Conservation (phyloP, 768 basidiomycete genomes). For the Suillus brevipes region DNA sequence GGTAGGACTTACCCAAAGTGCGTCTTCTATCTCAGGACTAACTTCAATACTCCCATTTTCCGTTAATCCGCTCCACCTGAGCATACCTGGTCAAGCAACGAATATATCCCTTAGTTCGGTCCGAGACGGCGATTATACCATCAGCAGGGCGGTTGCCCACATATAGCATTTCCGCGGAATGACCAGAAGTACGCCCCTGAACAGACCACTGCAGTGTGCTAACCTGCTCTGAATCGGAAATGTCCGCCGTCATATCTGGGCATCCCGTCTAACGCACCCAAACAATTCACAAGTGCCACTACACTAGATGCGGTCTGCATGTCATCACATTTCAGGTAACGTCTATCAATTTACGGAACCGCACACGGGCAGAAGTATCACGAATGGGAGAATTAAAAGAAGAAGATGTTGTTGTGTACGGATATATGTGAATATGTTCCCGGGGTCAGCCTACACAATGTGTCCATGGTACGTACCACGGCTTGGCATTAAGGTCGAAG, state of each 20-base stretch:
- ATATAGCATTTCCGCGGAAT: constrained; percentile 5
- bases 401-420: neutral
- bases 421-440: neutral
- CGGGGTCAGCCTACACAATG: neutral
- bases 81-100: neutral
- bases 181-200: neutral
- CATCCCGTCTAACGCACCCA: neutral
- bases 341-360: neutral
- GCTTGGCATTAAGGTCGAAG: constrained; percentile 1
- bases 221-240: neutral
- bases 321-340: neutral
- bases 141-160: neutral
- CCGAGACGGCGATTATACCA: constrained; percentile 3
- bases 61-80: neutral
- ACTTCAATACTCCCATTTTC: constrained; percentile 3
- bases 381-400: neutral
- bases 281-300: neutral
- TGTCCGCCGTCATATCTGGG: neutral
- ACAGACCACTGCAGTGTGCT: neutral
- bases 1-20: neutral
- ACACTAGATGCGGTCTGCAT: neutral
- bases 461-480: neutral
- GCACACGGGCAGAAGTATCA: neutral
- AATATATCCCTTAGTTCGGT: neutral
- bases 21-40: constrained; percentile 1